phyloP scores from a whole-genome alignment of 2,329 filamentous ascomycete genomes.

The Myriosclerotinia scirpicola region DNA sequence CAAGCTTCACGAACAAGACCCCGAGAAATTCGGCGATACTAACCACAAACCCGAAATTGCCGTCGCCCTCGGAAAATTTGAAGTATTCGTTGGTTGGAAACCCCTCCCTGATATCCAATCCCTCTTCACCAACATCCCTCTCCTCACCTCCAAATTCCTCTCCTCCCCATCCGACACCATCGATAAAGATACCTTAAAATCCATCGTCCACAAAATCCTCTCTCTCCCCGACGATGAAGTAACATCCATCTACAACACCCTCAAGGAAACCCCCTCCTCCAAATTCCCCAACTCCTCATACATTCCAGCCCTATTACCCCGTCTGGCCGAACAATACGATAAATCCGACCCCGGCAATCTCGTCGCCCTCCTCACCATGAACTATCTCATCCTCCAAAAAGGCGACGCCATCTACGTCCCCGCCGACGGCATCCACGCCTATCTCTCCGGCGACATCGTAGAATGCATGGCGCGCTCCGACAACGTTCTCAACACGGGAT shows the following conservation, averaged over 20 bases:
- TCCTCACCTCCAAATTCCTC: conserved; percentile 30
- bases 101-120: conserved; percentile 58
- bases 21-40: conserved; percentile 64
- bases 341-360: conserved; percentile 64
- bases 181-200: conserved; percentile 56
- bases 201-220: conserved; percentile 47
- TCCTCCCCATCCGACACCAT: conserved; percentile 43
- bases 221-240: conserved; percentile 49
- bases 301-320: conserved; percentile 63
- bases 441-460: conserved; percentile 87
- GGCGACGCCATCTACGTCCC: conserved; percentile 91
- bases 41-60: conserved; percentile 81
- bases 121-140: conserved; percentile 48
- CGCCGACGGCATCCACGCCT: conserved; percentile 95
- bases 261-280: conserved; percentile 50
- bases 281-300: conserved; percentile 54
- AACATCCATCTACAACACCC: conserved; percentile 50
- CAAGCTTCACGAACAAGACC: conserved; percentile 63
- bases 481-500: conserved; percentile 77
- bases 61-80: conserved; percentile 68
- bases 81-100: conserved; percentile 76
- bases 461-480: conserved; percentile 99
- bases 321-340: conserved; percentile 64
- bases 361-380: conserved; percentile 72
- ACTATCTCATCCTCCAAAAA: conserved; percentile 64